Evolutionary conservation across 129 eudicot species (phyloP), one percentile per base, ranked within the genome.

Genomic region (Silybum marianum): DNA sequence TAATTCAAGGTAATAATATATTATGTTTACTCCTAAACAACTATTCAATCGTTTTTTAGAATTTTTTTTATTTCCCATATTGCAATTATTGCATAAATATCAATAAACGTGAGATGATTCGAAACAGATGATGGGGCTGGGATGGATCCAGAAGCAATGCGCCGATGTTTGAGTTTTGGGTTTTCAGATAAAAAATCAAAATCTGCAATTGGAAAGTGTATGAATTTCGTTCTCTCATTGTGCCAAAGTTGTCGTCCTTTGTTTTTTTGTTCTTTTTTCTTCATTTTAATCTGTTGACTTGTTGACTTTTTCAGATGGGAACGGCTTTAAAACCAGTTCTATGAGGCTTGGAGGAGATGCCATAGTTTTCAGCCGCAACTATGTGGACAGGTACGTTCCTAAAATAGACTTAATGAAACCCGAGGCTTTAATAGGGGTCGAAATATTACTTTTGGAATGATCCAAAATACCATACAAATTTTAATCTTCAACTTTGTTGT

Each of bases 311-410:
- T 90, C 66, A 95, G 99, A 95, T 87, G 99, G 99, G 63, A 95
- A 95, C 78, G 99, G 99, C 74, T 95, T 95, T 77, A 95, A 92
- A 88, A 95, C 97, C 9, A 92, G 97, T 79, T 83, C 99, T 36
- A 90, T 95, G 97, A 86, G 99, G 86, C 99, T 95, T 80, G 99
- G 99, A 66, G 91, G 97, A 34, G 99, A 95, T 66, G 99, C 80
- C 76, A 84, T 95, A 77, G 97, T 95, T 81, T 95, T 95, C 94
- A 95, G 88, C 74, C 94, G 97, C 32, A 75, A 77, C 80, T 23
- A 16, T 0, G 83, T 75, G 62, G 78, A 74, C 76, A 84, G 89
- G 99, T 92, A 83, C 26, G 84, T 26, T 12, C 72, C 60, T 44
- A 18, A 66, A 16, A 19, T 48, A 48, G 60, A 48, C 60, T 48